Percentiles rank a stretch among this genome's conserved stretches.
Evolutionary conservation across 805 yeast species (phyloP).

Genomic region (Candida dendrica): DNA sequence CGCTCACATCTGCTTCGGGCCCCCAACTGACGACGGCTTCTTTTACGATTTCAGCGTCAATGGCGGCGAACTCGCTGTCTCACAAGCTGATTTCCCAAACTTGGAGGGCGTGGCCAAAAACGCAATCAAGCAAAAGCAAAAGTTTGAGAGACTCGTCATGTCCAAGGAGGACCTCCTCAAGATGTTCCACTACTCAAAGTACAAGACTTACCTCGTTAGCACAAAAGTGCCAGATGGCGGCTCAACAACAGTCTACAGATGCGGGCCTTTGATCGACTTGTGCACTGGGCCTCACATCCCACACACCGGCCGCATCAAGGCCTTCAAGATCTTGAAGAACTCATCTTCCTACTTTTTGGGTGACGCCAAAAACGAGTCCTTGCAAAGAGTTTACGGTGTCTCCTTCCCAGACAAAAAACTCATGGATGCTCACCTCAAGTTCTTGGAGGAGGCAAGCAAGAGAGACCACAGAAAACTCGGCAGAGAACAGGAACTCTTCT

Average conservation of each 20-base stretch:
- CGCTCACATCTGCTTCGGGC: constrained; percentile 89
- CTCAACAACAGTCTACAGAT: constrained; percentile 92
- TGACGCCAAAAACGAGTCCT: constrained; percentile 84
- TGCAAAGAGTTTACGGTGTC: constrained; percentile 96
- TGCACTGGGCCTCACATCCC: constrained; percentile 98
- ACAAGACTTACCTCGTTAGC: constrained; percentile 80
- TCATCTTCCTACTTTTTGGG: constrained; percentile 95
- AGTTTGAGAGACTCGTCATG: constrained; percentile 87
- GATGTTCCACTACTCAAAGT: constrained; percentile 94
- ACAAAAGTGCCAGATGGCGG: constrained; percentile 95
- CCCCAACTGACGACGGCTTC: constrained; percentile 97
- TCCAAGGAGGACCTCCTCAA: constrained; percentile 84
- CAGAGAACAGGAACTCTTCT: constrained; percentile 90
- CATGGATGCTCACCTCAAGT: constrained; percentile 91
- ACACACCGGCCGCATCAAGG: constrained; percentile 93
- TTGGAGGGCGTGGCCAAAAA: constrained; percentile 83
- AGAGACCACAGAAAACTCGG: constrained; percentile 97
- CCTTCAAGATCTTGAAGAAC: constrained; percentile 88
- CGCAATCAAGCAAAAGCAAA: constrained; percentile 92
- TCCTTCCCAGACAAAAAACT: constrained; percentile 97
- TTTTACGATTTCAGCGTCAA: constrained; percentile 91
- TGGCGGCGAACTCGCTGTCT: constrained; percentile 67
- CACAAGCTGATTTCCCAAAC: constrained; percentile 75
- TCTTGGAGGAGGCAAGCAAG: constrained; percentile 90
- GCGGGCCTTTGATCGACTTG: constrained; percentile 94